These are phyloP conservation scores for Leccinum subgranulosum DNA, from an alignment of 768 basidiomycete species.

Conservation along the genomic window DNA sequence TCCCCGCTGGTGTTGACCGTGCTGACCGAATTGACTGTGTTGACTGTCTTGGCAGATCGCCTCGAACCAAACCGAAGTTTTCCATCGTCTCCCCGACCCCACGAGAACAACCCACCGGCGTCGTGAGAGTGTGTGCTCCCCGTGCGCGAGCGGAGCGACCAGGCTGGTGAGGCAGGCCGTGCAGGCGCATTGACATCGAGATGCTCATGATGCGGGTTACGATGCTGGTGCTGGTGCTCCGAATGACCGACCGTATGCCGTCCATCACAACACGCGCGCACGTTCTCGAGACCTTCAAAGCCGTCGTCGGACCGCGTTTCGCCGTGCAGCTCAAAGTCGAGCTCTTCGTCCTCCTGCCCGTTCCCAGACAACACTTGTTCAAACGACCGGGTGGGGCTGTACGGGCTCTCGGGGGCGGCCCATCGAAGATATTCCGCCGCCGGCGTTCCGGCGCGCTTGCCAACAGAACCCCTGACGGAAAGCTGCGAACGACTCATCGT, in stretches of 20 bases:
- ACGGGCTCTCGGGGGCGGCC: constrained; percentile 67
- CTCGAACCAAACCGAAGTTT: constrained; percentile 75
- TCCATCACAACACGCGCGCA: constrained; percentile 90
- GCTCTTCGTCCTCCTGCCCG: constrained; percentile 53
- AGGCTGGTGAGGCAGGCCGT: constrained; percentile 76
- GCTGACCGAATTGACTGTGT: constrained; percentile 20
- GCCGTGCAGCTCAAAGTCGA: constrained; percentile 83
- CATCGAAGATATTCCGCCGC: constrained; percentile 89
- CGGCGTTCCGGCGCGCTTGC: constrained; percentile 87
- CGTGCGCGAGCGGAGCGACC: constrained; percentile 80
- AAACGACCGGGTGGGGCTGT: constrained; percentile 62
- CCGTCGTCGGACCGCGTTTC: constrained; percentile 70
- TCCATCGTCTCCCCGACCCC: constrained; percentile 59
- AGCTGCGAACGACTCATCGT: constrained; percentile 78
- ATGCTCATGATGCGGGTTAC: constrained; percentile 49
- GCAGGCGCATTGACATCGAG: constrained; percentile 47
- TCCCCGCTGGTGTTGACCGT: constrained; percentile 17
- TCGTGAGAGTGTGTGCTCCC: constrained; percentile 74
- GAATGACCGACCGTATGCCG: constrained; percentile 70
- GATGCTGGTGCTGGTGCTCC: constrained; percentile 31
- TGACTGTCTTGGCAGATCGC: constrained; percentile 47
- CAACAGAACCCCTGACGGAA: constrained; percentile 65
- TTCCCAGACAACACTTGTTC: constrained; percentile 42
- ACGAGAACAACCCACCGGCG: constrained; percentile 65
- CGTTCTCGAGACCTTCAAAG: constrained; percentile 93